Conservation (phyloP, 2,329 filamentous ascomycete species). For the Calonectria ilicicola region DNA sequence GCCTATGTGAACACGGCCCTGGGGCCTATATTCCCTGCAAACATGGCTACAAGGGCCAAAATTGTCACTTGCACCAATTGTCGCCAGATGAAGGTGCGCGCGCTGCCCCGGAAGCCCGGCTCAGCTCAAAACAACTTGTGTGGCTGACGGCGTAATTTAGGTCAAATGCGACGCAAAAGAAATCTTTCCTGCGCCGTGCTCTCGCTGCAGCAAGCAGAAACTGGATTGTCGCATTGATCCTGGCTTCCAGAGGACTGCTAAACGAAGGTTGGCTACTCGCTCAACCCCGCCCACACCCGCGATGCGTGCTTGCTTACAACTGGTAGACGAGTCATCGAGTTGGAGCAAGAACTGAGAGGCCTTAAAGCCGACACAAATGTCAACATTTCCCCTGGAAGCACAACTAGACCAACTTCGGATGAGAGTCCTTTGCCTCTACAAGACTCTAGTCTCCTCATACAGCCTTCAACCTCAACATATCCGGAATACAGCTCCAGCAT, state of each 20-base stretch:
- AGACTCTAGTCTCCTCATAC: neutral
- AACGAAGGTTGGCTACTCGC: slow-evolving; percentile 5
- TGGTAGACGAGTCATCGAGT: neutral
- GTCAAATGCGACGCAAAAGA: slow-evolving; percentile 15
- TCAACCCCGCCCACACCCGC: neutral
- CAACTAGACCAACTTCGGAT: neutral
- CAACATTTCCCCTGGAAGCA: neutral
- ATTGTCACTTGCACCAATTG: slow-evolving; percentile 4
- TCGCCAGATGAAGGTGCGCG: slow-evolving; percentile 10
- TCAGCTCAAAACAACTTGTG: neutral
- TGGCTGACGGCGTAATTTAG: neutral
- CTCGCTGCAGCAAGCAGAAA: slow-evolving; percentile 4
- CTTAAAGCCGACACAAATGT: neutral
- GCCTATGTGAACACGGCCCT: neutral
- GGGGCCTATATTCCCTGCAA: neutral
- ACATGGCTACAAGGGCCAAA: slow-evolving; percentile 5
- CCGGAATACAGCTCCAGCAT: slow-evolving; percentile 6
- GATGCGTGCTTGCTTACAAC: neutral
- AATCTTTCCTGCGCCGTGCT: slow-evolving; percentile 2
- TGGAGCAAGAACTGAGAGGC: neutral
- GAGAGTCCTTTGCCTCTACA: neutral
- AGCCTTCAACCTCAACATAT: neutral
- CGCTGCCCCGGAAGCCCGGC: neutral
- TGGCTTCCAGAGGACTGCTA: slow-evolving; percentile 6
- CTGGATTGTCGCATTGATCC: slow-evolving; percentile 10